Evolutionary conservation across 75 land plant species (phyloP).

Genomic region (Cunninghamia lanceolata): DNA sequence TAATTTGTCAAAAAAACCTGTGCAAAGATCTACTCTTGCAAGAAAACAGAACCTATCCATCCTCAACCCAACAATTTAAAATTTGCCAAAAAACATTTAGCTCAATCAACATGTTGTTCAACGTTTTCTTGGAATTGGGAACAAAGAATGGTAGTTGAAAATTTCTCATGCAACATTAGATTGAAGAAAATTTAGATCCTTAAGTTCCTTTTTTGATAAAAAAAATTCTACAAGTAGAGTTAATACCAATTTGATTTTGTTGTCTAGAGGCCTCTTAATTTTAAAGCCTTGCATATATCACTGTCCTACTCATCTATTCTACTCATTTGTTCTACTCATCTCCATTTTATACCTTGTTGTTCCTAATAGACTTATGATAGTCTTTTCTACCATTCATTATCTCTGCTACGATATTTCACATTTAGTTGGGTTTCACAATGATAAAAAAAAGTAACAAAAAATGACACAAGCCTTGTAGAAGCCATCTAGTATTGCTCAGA

Average conservation of each 20-base stretch:
- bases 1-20: background rate
- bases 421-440: too few relatives aligned
- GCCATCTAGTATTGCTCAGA: too few relatives aligned
- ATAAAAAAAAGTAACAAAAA: too few relatives aligned
- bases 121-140: background rate
- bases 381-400: too few relatives aligned
- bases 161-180: background rate
- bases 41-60: background rate
- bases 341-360: too few relatives aligned
- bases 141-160: background rate
- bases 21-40: background rate
- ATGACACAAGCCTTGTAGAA: too few relatives aligned
- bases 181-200: background rate
- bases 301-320: too few relatives aligned
- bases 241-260: background rate
- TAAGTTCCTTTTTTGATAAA: too few relatives aligned
- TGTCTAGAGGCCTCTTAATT: background rate
- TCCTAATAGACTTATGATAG: too few relatives aligned
- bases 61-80: background rate
- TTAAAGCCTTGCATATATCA: too few relatives aligned
- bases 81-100: background rate
- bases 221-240: background rate
- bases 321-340: too few relatives aligned
- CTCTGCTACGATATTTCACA: too few relatives aligned
- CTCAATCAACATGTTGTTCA: background rate